Base-by-base conservation (phyloP, 192 early-diverging fungal genomes). In the Coemansia sp. region DNA sequence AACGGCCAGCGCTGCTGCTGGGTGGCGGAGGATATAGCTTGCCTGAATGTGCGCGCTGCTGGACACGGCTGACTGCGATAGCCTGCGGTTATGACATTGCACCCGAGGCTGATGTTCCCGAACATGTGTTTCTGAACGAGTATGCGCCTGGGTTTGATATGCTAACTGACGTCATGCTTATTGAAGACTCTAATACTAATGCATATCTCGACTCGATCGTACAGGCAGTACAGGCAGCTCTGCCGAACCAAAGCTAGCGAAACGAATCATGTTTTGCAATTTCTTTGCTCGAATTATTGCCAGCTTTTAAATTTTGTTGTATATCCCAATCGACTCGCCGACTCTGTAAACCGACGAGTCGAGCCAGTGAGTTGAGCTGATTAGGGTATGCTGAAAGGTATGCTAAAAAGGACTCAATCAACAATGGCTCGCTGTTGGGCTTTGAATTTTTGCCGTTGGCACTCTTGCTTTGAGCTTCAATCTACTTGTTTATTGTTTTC, bases 41-140 rank as follows among this genome's bases (percentile, higher is more conserved):
- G 23, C 65, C 89, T 11, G 95, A 99, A 80, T 93, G 94, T 3
- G 92, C 94, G 5, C 78, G 95, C 18, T 93, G 94, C 66, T 98
- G 96, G 95, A 86, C 92, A 19, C 96, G 94, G 59, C 90, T 98
- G 67, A 98, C 97, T 1, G 90, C 91, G 0, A 78, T 93, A 9
- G 85, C 93, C 0, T 85, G 63, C 2, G 59, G 63, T 2, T 18
- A 4, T 8, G 59, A 64, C 12, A 64, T 78, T 49, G 39, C 38
- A 0, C 37, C 62, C 1, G 49, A 43, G 11, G 18, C 57, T 68
- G 87, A 87, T 22, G 64, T 92, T 3, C 90, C 90, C 0, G 87
- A 83, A 53, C 88, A 90, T 59, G 82, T 83, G 54, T 90, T 88
- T 63, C 83, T 80, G 55, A 68, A 83, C 45, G 86, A 88, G 57